A percentile compares a stretch with the other conserved stretches of the same genome.
Conservation (phyloP, 2,329 filamentous ascomycete genomes). For the Canariomyces notabilis region DNA sequence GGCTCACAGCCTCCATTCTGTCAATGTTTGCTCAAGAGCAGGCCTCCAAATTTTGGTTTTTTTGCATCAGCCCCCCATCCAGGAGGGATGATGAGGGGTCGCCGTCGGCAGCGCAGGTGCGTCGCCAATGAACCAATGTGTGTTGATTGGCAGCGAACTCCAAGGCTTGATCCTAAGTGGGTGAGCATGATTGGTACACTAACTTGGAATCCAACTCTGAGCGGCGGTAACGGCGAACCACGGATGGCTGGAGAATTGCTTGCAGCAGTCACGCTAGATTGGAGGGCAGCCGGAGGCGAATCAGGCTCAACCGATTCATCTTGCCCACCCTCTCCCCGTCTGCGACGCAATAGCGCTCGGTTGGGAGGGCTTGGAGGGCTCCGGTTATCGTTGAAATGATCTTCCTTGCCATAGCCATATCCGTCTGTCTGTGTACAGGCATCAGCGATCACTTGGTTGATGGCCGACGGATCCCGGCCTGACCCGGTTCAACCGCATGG, state of each 20-base stretch:
- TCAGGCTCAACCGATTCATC: neutral
- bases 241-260: slow-evolving; percentile 16
- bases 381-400: no score
- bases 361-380: neutral
- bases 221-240: slow-evolving; percentile 13
- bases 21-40: neutral
- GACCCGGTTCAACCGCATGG: neutral
- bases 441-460: no score
- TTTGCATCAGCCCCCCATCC: slow-evolving; percentile 17
- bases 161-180: neutral
- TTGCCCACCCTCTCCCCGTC: slow-evolving; percentile 2
- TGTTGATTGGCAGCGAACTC: neutral
- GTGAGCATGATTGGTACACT: slow-evolving; percentile 11
- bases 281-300: slow-evolving; percentile 4
- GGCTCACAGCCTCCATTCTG: slow-evolving; percentile 3
- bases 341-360: neutral
- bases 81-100: neutral
- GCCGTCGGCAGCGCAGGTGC: neutral
- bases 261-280: slow-evolving; percentile 10
- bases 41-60: neutral
- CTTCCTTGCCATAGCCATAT: neutral
- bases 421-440: neutral
- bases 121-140: neutral
- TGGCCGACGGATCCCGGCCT: slow-evolving; percentile 4
- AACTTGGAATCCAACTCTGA: slow-evolving; percentile 7